These are phyloP conservation scores for Penicillium lividum DNA, from an alignment of 495 filamentous ascomycete species.

Conservation along the genomic window DNA sequence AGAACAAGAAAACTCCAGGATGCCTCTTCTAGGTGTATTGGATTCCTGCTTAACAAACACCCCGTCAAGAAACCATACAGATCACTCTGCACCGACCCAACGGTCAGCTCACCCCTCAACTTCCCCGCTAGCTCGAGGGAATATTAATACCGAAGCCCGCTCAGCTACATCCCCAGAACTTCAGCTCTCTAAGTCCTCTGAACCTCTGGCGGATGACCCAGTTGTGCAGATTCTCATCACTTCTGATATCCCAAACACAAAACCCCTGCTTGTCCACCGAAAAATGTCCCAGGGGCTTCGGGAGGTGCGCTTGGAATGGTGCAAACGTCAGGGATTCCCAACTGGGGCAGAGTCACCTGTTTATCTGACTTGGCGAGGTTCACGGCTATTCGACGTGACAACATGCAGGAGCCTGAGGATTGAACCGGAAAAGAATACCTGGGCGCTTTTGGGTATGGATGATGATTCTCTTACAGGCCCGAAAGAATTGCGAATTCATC, in stretches of 20 bases:
- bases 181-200: not conserved
- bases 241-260: constrained; percentile 61
- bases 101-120: not conserved
- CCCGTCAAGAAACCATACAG: not conserved
- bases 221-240: constrained; percentile 72
- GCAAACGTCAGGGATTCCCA: constrained; percentile 55
- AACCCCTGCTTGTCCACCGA: constrained; percentile 65
- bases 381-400: constrained; percentile 69
- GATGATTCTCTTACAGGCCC: constrained; percentile 32
- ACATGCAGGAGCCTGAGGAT: constrained; percentile 67
- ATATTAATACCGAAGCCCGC: not conserved
- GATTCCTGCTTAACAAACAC: not conserved
- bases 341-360: constrained; percentile 50
- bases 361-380: constrained; percentile 78
- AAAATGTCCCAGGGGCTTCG: constrained; percentile 64
- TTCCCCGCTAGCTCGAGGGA: not conserved
- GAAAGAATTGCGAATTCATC: constrained; percentile 47
- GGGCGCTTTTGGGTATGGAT: constrained; percentile 32
- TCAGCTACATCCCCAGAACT: not conserved
- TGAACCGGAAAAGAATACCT: constrained; percentile 39
- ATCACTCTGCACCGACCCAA: not conserved
- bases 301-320: constrained; percentile 70
- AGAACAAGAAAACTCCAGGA: not conserved
- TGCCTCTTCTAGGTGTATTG: not conserved
- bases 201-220: constrained; percentile 32